Conservation (phyloP, 1,284 basidiomycete genomes). For the Rhodotorula sp. region DNA sequence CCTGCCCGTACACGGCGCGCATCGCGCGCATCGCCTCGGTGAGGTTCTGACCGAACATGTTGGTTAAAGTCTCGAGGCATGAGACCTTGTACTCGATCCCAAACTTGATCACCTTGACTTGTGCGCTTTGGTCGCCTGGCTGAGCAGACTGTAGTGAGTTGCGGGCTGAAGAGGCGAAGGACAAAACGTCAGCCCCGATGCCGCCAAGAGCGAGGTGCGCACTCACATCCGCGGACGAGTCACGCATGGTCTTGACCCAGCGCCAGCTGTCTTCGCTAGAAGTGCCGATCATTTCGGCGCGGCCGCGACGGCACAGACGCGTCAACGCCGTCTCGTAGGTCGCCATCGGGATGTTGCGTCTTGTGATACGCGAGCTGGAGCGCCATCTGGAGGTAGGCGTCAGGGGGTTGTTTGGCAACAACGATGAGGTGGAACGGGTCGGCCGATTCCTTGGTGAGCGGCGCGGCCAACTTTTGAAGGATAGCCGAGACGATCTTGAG, state of each 20-base stretch:
- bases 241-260: conserved; percentile 75
- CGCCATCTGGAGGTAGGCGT: conserved; percentile 90
- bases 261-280: conserved; percentile 71
- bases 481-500: conserved; percentile 85
- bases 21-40: conserved; percentile 71
- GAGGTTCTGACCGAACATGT: conserved; percentile 65
- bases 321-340: conserved; percentile 96
- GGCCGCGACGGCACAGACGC: conserved; percentile 81
- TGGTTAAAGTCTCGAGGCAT: conserved; percentile 67
- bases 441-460: conserved; percentile 73
- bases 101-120: conserved; percentile 80
- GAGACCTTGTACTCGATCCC: conserved; percentile 89
- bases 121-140: conserved; percentile 70
- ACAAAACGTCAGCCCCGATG: too few species aligned
- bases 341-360: conserved; percentile 70
- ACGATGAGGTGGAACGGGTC: conserved; percentile 89
- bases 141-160: conserved; percentile 60
- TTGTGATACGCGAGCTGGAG: conserved; percentile 89
- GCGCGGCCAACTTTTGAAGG: conserved; percentile 77
- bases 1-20: conserved; percentile 58
- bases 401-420: conserved; percentile 71
- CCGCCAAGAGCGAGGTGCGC: neutral
- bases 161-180: conserved; percentile 49
- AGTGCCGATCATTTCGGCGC: conserved; percentile 88
- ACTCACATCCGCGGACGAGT: conserved; percentile 57